Percentiles rank a stretch among this genome's conserved stretches.
Conservation (phyloP, 129 eudicot species). For the Tagetes patula region DNA sequence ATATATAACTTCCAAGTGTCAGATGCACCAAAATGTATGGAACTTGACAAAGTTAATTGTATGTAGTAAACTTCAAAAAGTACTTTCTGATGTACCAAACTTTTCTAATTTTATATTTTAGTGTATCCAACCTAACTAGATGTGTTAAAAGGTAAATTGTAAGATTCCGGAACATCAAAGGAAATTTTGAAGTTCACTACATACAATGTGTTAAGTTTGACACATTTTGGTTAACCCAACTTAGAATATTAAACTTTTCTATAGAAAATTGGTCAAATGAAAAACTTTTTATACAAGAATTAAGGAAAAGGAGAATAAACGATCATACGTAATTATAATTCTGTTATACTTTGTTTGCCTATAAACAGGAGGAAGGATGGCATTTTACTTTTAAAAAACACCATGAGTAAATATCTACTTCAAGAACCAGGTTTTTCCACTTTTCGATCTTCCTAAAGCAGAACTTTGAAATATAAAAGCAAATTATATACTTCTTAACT, state of each 20-base stretch:
- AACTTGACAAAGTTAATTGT: not conserved
- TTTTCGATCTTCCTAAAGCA: constrained; percentile 3
- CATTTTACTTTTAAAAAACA: constrained; percentile 3
- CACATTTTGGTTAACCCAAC: not conserved
- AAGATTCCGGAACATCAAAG: not conserved
- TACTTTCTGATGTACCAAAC: not conserved
- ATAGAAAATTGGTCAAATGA: not conserved
- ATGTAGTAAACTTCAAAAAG: not conserved
- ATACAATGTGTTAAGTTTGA: not conserved
- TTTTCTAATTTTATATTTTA: not conserved
- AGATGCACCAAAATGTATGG: constrained; percentile 1
- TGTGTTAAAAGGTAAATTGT: not conserved
- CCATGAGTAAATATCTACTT: not conserved
- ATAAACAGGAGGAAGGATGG: constrained; percentile 1
- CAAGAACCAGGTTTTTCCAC: not conserved
- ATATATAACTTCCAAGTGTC: not conserved
- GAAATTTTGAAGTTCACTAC: not conserved
- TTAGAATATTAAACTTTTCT: not conserved
- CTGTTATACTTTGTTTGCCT: not conserved
- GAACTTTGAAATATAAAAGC: not conserved
- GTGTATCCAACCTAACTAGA: not conserved
- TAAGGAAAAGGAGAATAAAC: not conserved
- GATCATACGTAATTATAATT: not conserved
- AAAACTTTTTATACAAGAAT: constrained; percentile 4
- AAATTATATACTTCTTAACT: not conserved